Evolutionary conservation across 2,329 filamentous ascomycete species (phyloP).

Genomic region (Pseudogymnoascus pannorum): DNA sequence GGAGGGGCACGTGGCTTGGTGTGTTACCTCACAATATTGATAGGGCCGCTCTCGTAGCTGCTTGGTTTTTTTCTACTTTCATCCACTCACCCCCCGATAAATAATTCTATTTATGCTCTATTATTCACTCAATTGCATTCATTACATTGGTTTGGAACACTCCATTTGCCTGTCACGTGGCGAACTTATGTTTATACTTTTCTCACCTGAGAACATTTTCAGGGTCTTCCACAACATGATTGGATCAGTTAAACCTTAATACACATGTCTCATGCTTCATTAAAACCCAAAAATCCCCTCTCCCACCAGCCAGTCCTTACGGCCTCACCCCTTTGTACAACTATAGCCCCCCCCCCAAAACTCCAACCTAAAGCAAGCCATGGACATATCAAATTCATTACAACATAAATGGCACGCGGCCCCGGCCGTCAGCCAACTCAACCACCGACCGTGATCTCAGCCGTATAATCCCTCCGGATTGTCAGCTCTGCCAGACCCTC

Average conservation of each 20-base stretch:
- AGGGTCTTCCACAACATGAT: background rate
- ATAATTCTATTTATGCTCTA: background rate
- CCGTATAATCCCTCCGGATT: slow-evolving; percentile 56
- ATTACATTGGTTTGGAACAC: background rate
- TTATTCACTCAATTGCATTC: background rate
- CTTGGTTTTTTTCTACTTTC: background rate
- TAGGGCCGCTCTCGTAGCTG: background rate
- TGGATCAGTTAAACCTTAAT: slow-evolving; percentile 1
- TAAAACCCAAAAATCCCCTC: background rate
- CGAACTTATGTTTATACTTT: background rate
- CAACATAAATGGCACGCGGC: background rate
- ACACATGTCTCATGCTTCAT: slow-evolving; percentile 7
- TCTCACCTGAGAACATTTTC: background rate
- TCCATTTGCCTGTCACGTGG: background rate
- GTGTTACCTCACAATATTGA: background rate
- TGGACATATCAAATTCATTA: slow-evolving; percentile 2
- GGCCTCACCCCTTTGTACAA: background rate
- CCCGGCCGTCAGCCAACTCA: background rate
- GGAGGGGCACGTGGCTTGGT: background rate
- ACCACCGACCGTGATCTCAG: slow-evolving; percentile 41
- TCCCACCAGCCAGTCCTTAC: background rate
- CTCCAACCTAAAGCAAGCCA: background rate
- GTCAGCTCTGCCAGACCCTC: slow-evolving; percentile 49
- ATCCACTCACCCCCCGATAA: background rate
- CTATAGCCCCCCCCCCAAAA: background rate